Evolutionary conservation across 2,329 filamentous ascomycete genomes (phyloP).

Genomic region (Aureobasidium sp.): DNA sequence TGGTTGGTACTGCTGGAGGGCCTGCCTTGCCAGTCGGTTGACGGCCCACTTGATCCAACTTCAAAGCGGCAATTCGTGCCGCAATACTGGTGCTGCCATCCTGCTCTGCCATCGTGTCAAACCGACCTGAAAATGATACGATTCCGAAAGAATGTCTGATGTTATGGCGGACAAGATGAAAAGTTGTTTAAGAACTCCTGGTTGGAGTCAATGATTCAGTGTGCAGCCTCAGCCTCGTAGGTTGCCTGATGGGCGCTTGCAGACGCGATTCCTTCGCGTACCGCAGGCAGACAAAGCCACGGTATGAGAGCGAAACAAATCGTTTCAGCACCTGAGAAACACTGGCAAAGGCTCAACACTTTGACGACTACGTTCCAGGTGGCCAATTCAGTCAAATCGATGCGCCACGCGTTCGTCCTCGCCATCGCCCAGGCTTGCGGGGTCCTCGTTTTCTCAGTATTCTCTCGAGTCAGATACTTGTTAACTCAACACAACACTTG

Average conservation of each 20-base stretch:
- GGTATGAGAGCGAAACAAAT: background rate
- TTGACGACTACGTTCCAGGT: background rate
- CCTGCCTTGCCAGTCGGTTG: slow-evolving; percentile 27
- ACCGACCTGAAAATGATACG: background rate
- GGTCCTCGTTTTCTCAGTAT: background rate
- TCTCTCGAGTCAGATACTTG: background rate
- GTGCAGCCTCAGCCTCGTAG: background rate
- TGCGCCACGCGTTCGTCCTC: background rate
- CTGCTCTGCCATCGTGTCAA: slow-evolving; percentile 12
- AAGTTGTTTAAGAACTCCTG: background rate
- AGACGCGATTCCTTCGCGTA: background rate
- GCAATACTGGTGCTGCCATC: slow-evolving; percentile 28
- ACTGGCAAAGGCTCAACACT: background rate
- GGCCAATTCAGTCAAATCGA: background rate
- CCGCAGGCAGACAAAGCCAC: background rate
- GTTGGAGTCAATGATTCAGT: background rate
- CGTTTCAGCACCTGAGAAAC: background rate
- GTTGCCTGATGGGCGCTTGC: slow-evolving; percentile 9
- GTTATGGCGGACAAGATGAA: background rate
- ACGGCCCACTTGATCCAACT: slow-evolving; percentile 36
- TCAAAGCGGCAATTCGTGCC: slow-evolving; percentile 39
- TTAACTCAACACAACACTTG: background rate
- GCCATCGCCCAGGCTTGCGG: background rate
- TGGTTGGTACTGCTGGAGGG: slow-evolving; percentile 11
- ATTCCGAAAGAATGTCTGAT: background rate